A percentile compares a stretch with the other conserved stretches of the same genome.
phyloP scores from a whole-genome alignment of 2,329 filamentous ascomycete species.

The Cordyceps farinosa region DNA sequence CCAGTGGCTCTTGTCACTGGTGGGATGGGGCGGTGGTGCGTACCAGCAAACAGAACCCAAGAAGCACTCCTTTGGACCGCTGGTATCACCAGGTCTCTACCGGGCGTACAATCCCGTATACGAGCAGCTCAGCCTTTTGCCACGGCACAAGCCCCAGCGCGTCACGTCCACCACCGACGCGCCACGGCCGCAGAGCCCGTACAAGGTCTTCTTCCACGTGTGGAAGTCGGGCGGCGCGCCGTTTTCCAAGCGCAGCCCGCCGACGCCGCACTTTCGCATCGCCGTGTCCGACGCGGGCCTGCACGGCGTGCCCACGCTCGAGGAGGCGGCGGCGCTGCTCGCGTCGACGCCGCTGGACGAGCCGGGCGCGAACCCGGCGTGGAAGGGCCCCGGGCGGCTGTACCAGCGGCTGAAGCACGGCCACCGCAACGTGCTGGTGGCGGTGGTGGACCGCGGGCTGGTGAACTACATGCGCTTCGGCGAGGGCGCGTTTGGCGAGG shows the following conservation, averaged over 20 bases:
- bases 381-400: constrained; percentile 46
- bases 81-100: constrained; percentile 61
- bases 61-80: constrained; percentile 45
- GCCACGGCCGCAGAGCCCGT: constrained; percentile 46
- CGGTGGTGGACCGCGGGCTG: constrained; percentile 84
- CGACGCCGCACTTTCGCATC: constrained; percentile 77
- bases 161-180: constrained; percentile 20
- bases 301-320: constrained; percentile 67
- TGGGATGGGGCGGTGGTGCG: constrained; percentile 27
- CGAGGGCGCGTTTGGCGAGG: constrained; percentile 75
- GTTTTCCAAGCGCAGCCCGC: constrained; percentile 78
- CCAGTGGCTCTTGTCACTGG: constrained; percentile 52
- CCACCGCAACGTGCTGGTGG: constrained; percentile 76
- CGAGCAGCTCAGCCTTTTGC: constrained; percentile 68
- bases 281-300: constrained; percentile 75
- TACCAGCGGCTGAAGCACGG: constrained; percentile 83
- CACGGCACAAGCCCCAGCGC: constrained; percentile 58
- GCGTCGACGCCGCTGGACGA: constrained; percentile 69
- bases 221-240: constrained; percentile 63
- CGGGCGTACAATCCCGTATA: constrained; percentile 70
- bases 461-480: constrained; percentile 81
- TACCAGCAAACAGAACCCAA: constrained; percentile 26
- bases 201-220: constrained; percentile 73
- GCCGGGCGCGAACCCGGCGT: constrained; percentile 35
- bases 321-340: constrained; percentile 68